A percentile compares a stretch with the other conserved stretches of the same genome.
Conservation (phyloP, 2,329 filamentous ascomycete genomes). For the Gaeumannomyces tritici region DNA sequence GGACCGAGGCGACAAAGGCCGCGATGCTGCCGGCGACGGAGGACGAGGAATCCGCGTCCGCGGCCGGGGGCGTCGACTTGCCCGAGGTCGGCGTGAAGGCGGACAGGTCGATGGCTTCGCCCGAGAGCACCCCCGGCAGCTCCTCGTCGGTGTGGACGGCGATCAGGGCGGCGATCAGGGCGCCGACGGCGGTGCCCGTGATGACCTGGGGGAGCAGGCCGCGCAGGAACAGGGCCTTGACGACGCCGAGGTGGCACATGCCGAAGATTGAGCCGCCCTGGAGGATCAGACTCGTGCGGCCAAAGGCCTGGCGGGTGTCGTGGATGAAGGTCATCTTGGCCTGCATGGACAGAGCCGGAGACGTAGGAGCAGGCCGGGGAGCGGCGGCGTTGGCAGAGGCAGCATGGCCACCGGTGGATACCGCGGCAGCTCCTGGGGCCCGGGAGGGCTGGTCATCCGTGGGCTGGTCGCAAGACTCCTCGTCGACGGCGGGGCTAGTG, state of each 20-base stretch:
- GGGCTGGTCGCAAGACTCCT: background rate
- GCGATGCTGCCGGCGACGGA: background rate
- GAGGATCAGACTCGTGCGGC: constrained; percentile 73
- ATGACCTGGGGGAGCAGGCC: constrained; percentile 83
- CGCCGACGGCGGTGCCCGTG: constrained; percentile 82
- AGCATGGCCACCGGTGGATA: no score
- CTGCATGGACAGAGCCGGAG: background rate
- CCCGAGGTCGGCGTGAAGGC: constrained; percentile 47
- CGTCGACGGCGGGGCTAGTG: background rate
- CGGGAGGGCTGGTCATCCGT: background rate
- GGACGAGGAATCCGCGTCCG: background rate
- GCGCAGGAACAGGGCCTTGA: constrained; percentile 74
- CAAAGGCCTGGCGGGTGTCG: constrained; percentile 81
- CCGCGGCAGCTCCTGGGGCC: no score
- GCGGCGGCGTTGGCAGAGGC: background rate
- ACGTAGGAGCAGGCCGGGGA: background rate
- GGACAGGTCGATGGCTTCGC: constrained; percentile 72
- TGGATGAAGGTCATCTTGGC: constrained; percentile 37
- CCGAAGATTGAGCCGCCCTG: constrained; percentile 91
- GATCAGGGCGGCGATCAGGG: constrained; percentile 79
- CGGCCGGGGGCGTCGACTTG: constrained; percentile 12
- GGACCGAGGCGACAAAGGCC: background rate
- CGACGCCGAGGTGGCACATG: constrained; percentile 80
- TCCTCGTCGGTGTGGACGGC: constrained; percentile 83
- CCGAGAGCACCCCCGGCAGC: constrained; percentile 64